These are phyloP conservation scores for Funneliformis caledonium DNA, from an alignment of 371 early-diverging fungal species.

Conservation along the genomic window DNA sequence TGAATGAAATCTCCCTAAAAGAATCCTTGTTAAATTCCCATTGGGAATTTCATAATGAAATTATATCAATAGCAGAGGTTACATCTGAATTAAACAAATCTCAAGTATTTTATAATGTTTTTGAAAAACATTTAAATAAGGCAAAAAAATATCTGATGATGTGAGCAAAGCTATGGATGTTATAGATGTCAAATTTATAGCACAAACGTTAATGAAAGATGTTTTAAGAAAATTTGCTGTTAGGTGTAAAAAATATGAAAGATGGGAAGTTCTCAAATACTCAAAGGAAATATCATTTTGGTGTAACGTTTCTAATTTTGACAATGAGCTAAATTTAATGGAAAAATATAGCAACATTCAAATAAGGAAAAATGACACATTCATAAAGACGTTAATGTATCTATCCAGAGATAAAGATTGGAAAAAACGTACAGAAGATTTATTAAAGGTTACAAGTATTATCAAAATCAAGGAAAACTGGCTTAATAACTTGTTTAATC, in stretches of 20 bases:
- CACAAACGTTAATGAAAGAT: not conserved
- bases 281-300: not conserved
- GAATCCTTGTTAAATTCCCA: not conserved
- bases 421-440: no score
- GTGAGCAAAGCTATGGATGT: not conserved
- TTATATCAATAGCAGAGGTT: not conserved
- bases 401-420: no score
- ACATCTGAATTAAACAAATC: conserved; percentile 10
- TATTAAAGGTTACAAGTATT: no score
- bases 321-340: not conserved
- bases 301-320: conserved; percentile 10
- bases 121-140: conserved; percentile 5
- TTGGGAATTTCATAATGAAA: conserved; percentile 23
- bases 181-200: not conserved
- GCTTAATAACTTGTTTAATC: no score
- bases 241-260: not conserved
- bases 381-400: not conserved
- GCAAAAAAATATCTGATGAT: conserved; percentile 18
- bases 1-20: not conserved
- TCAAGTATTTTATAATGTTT: conserved; percentile 22
- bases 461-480: no score
- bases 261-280: conserved; percentile 22
- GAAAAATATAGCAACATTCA: no score
- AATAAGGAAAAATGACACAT: no score
- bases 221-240: conserved; percentile 10